phyloP scores from a whole-genome alignment of 176 grass and related monocot genomes.

The Carex cristatella region DNA sequence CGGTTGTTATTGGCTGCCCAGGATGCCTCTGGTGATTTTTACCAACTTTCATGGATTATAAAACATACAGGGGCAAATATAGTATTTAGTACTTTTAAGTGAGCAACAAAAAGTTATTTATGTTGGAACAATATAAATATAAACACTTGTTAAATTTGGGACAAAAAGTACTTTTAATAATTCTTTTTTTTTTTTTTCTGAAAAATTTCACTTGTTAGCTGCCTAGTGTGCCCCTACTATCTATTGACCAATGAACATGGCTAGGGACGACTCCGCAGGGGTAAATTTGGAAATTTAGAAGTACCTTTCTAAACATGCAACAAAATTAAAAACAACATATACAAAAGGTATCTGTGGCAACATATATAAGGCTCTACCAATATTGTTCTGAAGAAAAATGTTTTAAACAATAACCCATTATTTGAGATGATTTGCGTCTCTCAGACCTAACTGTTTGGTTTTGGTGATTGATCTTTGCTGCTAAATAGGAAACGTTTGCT shows the following conservation, averaged over 20 bases:
- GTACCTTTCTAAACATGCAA: not conserved
- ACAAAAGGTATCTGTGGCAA: not conserved
- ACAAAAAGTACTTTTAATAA: not conserved
- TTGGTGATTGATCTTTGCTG: not conserved
- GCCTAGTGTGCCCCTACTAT: not conserved
- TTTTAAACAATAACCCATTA: not conserved
- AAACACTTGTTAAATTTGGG: not conserved
- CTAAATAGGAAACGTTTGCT: constrained; percentile 66
- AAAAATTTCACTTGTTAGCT: not conserved
- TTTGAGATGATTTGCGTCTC: constrained; percentile 14
- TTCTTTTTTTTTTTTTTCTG: not conserved
- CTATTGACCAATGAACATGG: not conserved
- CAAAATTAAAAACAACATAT: not conserved
- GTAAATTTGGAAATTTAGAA: not conserved
- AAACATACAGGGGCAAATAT: not conserved
- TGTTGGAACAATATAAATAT: not conserved
- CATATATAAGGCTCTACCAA: not conserved
- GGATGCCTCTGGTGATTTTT: not conserved
- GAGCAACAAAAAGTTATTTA: not conserved
- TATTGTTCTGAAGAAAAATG: not conserved
- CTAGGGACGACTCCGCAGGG: not conserved
- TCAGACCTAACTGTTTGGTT: constrained; percentile 7
- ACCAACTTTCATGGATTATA: not conserved
- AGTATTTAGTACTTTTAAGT: not conserved
- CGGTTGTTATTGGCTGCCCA: not conserved